Evolutionary conservation across 805 yeast species (phyloP).

Genomic region (Vanderwaltozyma polyspora): DNA sequence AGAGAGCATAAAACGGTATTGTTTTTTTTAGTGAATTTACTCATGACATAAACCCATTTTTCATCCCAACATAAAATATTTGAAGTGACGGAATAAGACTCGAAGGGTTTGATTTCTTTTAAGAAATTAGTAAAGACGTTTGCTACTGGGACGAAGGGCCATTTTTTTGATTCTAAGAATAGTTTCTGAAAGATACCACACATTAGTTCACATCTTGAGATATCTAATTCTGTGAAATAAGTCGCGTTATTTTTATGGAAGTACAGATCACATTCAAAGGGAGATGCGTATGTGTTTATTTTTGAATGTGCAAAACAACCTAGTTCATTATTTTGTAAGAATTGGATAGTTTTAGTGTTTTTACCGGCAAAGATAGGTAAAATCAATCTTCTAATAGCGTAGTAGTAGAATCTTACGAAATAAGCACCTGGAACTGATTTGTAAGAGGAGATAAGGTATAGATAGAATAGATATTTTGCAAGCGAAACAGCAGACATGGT

Average conservation of each 20-base stretch:
- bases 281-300: conserved; percentile 49
- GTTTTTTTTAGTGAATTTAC: conserved; percentile 41
- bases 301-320: conserved; percentile 33
- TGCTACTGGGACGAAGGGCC: conserved; percentile 69
- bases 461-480: too few species aligned
- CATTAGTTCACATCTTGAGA: conserved; percentile 59
- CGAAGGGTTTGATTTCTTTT: conserved; percentile 62
- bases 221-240: conserved; percentile 71
- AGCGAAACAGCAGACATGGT: too few species aligned
- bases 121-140: conserved; percentile 56
- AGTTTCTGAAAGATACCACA: conserved; percentile 45
- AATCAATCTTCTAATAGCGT: conserved; percentile 33
- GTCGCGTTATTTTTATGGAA: conserved; percentile 82
- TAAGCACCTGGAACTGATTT: conserved; percentile 64
- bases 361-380: conserved; percentile 25
- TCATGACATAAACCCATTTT: conserved; percentile 71
- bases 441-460: conserved; percentile 26
- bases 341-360: conserved; percentile 12
- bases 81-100: conserved; percentile 42
- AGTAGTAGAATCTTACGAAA: conserved; percentile 47
- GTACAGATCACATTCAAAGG: conserved; percentile 76
- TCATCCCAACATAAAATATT: conserved; percentile 72
- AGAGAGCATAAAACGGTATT: conserved; percentile 39
- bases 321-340: conserved; percentile 10
- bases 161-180: conserved; percentile 33